Conservation (phyloP, 768 basidiomycete species). For the Amanita exitialis region DNA sequence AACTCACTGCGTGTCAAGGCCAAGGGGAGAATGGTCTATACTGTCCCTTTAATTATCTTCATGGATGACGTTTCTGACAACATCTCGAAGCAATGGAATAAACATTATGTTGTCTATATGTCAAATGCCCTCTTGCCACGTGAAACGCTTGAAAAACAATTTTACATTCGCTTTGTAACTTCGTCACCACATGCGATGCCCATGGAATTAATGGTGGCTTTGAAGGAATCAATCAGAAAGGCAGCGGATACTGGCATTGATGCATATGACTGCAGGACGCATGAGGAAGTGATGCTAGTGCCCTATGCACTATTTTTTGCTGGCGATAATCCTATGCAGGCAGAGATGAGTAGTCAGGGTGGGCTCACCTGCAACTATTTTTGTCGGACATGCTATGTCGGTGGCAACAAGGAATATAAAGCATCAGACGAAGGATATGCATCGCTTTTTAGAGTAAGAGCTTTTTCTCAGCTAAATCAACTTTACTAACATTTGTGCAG, state of each 20-base stretch:
- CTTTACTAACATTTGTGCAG: not conserved
- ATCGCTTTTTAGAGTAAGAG: conserved; percentile 16
- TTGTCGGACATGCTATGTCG: conserved; percentile 29
- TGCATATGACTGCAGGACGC: conserved; percentile 23
- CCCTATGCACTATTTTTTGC: conserved; percentile 21
- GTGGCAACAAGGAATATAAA: conserved; percentile 13
- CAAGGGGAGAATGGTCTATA: conserved; percentile 18
- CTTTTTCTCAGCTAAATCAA: not conserved
- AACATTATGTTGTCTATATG: conserved; percentile 28
- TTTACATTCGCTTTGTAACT: conserved; percentile 17
- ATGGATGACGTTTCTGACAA: conserved; percentile 38
- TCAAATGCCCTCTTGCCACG: conserved; percentile 20
- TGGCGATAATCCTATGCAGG: conserved; percentile 39
- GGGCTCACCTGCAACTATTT: conserved; percentile 26
- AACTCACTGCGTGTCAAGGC: conserved; percentile 20
- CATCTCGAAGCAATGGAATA: conserved; percentile 37
- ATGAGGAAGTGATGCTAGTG: conserved; percentile 19
- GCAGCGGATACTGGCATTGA: conserved; percentile 22
- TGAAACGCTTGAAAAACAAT: conserved; percentile 20
- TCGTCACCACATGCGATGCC: conserved; percentile 23
- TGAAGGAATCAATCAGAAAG: conserved; percentile 18
- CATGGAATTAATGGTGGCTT: conserved; percentile 21
- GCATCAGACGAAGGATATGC: conserved; percentile 10
- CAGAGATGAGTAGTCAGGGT: conserved; percentile 34
- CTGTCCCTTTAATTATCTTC: conserved; percentile 28